Percentiles rank a stretch among this genome's conserved stretches.
Evolutionary conservation across 352 stramenopile species (phyloP).

Genomic region (Phytophthora foliorum): DNA sequence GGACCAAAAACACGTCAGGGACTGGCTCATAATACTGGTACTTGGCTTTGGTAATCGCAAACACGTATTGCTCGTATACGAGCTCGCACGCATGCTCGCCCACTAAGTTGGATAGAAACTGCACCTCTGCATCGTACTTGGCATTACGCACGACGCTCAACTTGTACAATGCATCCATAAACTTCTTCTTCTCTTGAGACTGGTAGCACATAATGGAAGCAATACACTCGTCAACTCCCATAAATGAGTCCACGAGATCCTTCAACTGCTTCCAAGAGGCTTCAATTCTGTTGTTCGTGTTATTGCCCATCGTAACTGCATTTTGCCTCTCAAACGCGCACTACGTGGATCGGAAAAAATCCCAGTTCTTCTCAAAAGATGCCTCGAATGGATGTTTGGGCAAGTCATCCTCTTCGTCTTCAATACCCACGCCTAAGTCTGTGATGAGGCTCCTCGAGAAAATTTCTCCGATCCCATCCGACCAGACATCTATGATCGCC

Average conservation of each 20-base stretch:
- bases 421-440: background rate
- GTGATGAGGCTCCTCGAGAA: too few relatives aligned
- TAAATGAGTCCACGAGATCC: constrained; percentile 14
- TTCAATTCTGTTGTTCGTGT: constrained; percentile 43
- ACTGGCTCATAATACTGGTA: constrained; percentile 27
- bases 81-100: constrained; percentile 37
- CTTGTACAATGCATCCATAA: constrained; percentile 19
- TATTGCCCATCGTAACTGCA: constrained; percentile 28
- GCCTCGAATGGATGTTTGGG: constrained; percentile 24
- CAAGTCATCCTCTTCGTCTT: background rate
- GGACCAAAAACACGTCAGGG: constrained; percentile 12
- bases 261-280: constrained; percentile 40
- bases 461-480: too few relatives aligned
- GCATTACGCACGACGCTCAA: constrained; percentile 2
- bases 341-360: constrained; percentile 21
- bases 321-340: constrained; percentile 25
- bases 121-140: constrained; percentile 29
- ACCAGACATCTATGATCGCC: too few relatives aligned
- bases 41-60: constrained; percentile 3
- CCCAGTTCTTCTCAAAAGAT: constrained; percentile 40
- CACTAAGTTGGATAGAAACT: constrained; percentile 18
- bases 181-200: constrained; percentile 19
- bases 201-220: constrained; percentile 37
- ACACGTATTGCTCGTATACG: constrained; percentile 24
- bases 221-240: constrained; percentile 33